A percentile compares a stretch with the other conserved stretches of the same genome.
phyloP scores from a whole-genome alignment of 305 asterid genomes.

The Fraxinus baroniana region DNA sequence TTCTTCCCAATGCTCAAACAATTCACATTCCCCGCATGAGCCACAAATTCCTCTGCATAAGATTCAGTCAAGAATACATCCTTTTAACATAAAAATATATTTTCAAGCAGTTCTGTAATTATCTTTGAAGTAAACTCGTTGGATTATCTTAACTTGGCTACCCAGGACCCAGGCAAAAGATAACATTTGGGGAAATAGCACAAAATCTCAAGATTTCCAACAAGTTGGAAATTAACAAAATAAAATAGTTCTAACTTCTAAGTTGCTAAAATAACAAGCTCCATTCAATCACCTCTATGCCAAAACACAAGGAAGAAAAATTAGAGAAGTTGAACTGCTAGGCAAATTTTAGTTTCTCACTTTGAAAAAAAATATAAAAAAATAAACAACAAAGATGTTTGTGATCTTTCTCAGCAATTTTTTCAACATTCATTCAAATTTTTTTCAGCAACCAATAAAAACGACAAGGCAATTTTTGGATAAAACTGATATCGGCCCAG shows the following conservation, averaged over 20 bases:
- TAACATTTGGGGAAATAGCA: neutral
- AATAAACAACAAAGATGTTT: neutral
- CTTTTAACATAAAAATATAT: conserved; percentile 9
- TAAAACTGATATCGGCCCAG: conserved; percentile 15
- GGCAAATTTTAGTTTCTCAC: neutral
- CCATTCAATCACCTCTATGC: neutral
- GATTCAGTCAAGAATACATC: conserved; percentile 62
- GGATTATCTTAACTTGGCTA: conserved; percentile 4
- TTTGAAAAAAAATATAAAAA: neutral
- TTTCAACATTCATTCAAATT: conserved; percentile 9
- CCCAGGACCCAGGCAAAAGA: neutral
- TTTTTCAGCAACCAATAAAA: conserved; percentile 2
- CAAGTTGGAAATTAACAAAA: conserved; percentile 9
- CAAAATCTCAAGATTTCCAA: neutral
- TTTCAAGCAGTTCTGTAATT: conserved; percentile 13
- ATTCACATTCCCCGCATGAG: conserved; percentile 92
- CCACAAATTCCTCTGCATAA: conserved; percentile 90
- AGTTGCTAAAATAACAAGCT: neutral
- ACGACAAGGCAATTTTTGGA: neutral
- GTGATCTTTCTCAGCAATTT: conserved; percentile 3
- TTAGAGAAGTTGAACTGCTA: neutral
- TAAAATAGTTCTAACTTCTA: neutral
- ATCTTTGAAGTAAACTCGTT: neutral
- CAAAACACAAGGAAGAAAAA: conserved; percentile 5
- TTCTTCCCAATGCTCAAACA: conserved; percentile 94